Percentiles rank a stretch among this genome's conserved stretches.
Conservation (phyloP, 2,329 filamentous ascomycete species). For the Allantophomopsis cytisporea region DNA sequence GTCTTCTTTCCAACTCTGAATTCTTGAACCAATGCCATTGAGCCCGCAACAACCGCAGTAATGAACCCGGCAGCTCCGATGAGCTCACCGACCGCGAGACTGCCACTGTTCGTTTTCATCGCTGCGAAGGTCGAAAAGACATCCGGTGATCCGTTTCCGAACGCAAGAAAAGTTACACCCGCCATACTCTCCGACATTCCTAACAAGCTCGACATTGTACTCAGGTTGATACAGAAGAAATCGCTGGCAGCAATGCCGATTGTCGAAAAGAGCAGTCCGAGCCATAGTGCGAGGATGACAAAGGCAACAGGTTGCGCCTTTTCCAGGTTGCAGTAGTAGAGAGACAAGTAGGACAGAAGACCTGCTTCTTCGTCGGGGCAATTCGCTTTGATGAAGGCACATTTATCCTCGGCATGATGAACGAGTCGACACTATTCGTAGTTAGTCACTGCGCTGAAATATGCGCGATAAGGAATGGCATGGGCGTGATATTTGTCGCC, state of each 20-base stretch:
- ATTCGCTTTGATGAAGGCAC: slow-evolving; percentile 69
- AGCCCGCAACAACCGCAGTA: slow-evolving; percentile 87
- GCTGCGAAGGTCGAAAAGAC: slow-evolving; percentile 98
- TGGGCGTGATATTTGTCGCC: no score
- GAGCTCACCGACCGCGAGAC: slow-evolving; percentile 87
- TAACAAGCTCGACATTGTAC: slow-evolving; percentile 77
- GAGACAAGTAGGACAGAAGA: slow-evolving; percentile 70
- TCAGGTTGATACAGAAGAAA: slow-evolving; percentile 95
- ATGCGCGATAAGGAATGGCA: background rate
- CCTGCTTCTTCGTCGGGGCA: slow-evolving; percentile 86
- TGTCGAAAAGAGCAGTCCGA: slow-evolving; percentile 83
- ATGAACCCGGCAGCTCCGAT: slow-evolving; percentile 95
- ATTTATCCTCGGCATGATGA: slow-evolving; percentile 66
- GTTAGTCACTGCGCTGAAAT: background rate
- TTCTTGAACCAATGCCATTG: slow-evolving; percentile 92
- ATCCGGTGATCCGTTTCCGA: slow-evolving; percentile 95
- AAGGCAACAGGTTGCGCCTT: slow-evolving; percentile 67
- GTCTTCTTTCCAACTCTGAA: slow-evolving; percentile 84
- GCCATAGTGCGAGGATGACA: slow-evolving; percentile 63
- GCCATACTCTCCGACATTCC: slow-evolving; percentile 94
- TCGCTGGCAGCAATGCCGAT: slow-evolving; percentile 97
- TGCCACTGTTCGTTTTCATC: slow-evolving; percentile 95
- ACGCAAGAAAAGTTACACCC: slow-evolving; percentile 89
- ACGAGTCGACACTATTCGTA: slow-evolving; percentile 58
- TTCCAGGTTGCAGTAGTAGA: slow-evolving; percentile 78